These are phyloP conservation scores for Nematocida sp. DNA, from an alignment of 371 early-diverging fungal genomes.

Conservation along the genomic window DNA sequence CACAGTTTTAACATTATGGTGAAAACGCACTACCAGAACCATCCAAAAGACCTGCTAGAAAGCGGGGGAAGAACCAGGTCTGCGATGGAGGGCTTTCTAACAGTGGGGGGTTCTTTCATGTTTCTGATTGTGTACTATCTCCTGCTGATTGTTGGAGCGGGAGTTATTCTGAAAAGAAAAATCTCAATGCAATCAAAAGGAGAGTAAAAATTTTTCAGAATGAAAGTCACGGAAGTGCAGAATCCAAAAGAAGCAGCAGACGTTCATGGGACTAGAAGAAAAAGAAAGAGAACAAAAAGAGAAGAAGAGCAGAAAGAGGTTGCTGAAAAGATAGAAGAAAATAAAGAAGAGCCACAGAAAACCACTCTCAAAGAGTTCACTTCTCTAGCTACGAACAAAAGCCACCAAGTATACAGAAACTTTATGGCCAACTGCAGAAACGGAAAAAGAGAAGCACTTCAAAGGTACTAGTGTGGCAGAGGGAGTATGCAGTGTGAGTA, in stretches of 20 bases:
- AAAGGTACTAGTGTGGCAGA: no score
- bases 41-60: not conserved
- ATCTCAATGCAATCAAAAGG: conserved; percentile 14
- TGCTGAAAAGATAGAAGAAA: no score
- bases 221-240: conserved; percentile 35
- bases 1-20: conserved; percentile 55
- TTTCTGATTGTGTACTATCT: conserved; percentile 12
- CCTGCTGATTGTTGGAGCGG: conserved; percentile 11
- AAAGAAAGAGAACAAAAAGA: conserved; percentile 40
- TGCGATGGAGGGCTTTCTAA: conserved; percentile 23
- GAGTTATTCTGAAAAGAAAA: conserved; percentile 33
- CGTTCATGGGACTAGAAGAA: conserved; percentile 1
- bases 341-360: not conserved
- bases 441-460: conserved; percentile 37
- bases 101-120: conserved; percentile 3
- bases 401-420: conserved; percentile 34
- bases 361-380: not conserved
- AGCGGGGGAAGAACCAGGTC: not conserved
- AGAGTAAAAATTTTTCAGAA: conserved; percentile 39
- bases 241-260: conserved; percentile 8
- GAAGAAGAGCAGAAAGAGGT: no score
- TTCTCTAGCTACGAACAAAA: conserved; percentile 16
- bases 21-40: conserved; percentile 51
- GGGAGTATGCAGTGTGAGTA: no score
- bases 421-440: conserved; percentile 39